Evolutionary conservation across 2,329 filamentous ascomycete genomes (phyloP), one percentile per base, ranked within the genome.

Genomic region (Fusarium mangiferae): DNA sequence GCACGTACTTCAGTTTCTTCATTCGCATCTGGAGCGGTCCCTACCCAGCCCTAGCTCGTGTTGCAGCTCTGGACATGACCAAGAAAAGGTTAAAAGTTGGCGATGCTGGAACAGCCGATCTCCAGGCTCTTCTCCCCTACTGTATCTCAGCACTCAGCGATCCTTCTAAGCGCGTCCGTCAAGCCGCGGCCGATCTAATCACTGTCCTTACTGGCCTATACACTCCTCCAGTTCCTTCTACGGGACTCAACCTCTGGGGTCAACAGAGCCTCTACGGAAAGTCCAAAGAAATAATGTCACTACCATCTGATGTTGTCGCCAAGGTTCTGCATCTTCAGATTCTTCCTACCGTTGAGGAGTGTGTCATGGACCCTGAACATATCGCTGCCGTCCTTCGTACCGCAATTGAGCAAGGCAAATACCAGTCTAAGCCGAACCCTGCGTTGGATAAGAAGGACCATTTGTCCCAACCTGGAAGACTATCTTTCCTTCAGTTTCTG

Each of bases 41-140:
- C 4, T 92, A 92, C 78, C 92, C 94, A 12, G 90, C 90, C 5
- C 84, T 93, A 51, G 91, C 91, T 7, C 90, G 93, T 71, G 87
- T 89, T 62, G 88, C 91, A 14, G 94, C 95, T 17, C 82, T 98
- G 55, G 90, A 91, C 45, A 87, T 90, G 78, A 88, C 90, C 20
- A 89, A 90, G 67, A 85, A 85, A 36, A 85, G 87, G 33, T 80
- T 94, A 24, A 88, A 89, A 60, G 81, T 83, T 15, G 82, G 83
- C 20, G 86, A 88, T 66, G 85, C 84, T 61, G 81, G 79, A 28
- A 84, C 84, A 26, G 79, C 89, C 13, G 93, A 98, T 79, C 87
- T 95, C 55, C 96, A 98, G 80, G 89, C 90, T 17, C 81, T 98
- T 24, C 80, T 98, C n/a, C 96, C 96, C 6, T 98, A 97, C 82